phyloP scores from a whole-genome alignment of 345 rosid species.

The Linum trigynum region DNA sequence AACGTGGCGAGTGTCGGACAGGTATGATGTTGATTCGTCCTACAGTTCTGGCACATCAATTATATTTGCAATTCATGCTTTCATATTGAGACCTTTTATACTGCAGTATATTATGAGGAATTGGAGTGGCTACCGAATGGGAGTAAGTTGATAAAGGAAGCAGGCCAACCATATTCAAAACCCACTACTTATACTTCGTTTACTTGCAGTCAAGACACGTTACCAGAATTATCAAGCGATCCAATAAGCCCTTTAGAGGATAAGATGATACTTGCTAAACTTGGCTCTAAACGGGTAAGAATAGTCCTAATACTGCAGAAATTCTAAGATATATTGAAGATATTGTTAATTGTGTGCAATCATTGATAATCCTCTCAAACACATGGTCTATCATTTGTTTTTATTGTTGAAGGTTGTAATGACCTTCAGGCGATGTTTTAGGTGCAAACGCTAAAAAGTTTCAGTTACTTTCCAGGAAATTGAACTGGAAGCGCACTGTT shows the following conservation, averaged over 20 bases:
- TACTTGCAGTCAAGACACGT: slow-evolving; percentile 47
- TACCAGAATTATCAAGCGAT: slow-evolving; percentile 46
- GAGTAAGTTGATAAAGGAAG: slow-evolving; percentile 58
- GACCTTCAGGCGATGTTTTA: too few species aligned
- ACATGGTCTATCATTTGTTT: too few species aligned
- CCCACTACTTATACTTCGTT: slow-evolving; percentile 73
- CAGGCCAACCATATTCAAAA: slow-evolving; percentile 33
- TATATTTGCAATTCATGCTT: neutral
- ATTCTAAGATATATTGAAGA: too few species aligned
- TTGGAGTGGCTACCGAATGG: slow-evolving; percentile 81
- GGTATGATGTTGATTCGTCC: slow-evolving; percentile 41
- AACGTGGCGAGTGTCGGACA: slow-evolving; percentile 33
- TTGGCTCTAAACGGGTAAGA: slow-evolving; percentile 73
- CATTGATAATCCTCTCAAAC: too few species aligned
- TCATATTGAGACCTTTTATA: neutral
- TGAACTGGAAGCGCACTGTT: slow-evolving; percentile 88
- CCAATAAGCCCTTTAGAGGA: slow-evolving; percentile 40
- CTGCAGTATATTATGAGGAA: slow-evolving; percentile 61
- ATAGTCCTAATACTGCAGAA: too few species aligned
- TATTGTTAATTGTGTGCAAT: too few species aligned
- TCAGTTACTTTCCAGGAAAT: slow-evolving; percentile 52
- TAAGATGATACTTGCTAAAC: slow-evolving; percentile 65
- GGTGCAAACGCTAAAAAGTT: neutral
- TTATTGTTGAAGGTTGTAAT: too few species aligned
- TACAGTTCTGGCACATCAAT: too few species aligned